Conservation (phyloP, 345 rosid species). For the Odontarrhena argentea region DNA sequence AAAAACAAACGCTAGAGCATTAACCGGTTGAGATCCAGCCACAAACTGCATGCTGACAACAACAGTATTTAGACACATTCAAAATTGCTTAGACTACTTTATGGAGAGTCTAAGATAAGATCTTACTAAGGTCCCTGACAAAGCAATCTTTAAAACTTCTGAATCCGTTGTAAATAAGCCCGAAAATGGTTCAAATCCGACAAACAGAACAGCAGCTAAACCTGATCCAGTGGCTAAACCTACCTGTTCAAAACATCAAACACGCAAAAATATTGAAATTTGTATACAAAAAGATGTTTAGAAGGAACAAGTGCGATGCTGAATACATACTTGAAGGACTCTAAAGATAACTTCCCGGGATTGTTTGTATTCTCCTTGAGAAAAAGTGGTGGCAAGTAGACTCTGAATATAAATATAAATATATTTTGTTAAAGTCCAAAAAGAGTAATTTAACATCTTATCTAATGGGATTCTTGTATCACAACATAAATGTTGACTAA, state of each 20-base stretch:
- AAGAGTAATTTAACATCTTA: neutral
- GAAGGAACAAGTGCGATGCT: neutral
- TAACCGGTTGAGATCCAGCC: conserved; percentile 92
- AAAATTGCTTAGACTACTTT: conserved; percentile 4
- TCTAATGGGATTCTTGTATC: neutral
- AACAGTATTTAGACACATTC: conserved; percentile 6
- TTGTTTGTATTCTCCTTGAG: conserved; percentile 72
- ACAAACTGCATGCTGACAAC: conserved; percentile 63
- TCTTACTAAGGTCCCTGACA: conserved; percentile 79
- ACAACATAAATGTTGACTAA: neutral
- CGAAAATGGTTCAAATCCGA: conserved; percentile 78
- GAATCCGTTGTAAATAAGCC: conserved; percentile 71
- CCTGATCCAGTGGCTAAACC: conserved; percentile 76
- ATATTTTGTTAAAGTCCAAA: neutral
- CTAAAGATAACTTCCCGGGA: conserved; percentile 64
- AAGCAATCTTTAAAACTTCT: conserved; percentile 77
- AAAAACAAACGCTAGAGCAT: conserved; percentile 84
- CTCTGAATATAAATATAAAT: conserved; percentile 49
- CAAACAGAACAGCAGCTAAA: conserved; percentile 62
- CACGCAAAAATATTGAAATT: neutral
- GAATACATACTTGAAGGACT: conserved; percentile 60
- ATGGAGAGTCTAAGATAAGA: neutral
- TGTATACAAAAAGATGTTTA: neutral
- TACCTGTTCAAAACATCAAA: conserved; percentile 53
- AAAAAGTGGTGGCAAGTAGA: conserved; percentile 76